Percentiles rank a stretch among this genome's conserved stretches.
These are phyloP conservation scores for Priceomyces fermenticarens DNA, from an alignment of 805 yeast species.

Conservation along the genomic window DNA sequence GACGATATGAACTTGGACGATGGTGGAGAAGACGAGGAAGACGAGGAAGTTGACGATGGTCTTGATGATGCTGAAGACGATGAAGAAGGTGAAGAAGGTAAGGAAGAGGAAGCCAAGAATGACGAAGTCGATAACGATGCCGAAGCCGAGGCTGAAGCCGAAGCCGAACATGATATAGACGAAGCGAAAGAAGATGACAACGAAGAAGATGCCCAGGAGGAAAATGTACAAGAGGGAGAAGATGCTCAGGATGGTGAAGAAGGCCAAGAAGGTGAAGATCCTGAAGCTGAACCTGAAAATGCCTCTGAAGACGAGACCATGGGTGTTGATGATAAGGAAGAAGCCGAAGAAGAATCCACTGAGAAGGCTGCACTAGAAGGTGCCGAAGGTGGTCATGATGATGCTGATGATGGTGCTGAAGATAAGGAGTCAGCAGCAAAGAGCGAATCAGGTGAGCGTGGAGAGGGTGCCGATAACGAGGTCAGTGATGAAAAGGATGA, in stretches of 20 bases:
- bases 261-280: constrained; percentile 19
- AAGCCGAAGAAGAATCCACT: constrained; percentile 38
- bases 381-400: constrained; percentile 50
- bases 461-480: constrained; percentile 59
- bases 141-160: constrained; percentile 23
- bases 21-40: constrained; percentile 51
- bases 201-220: constrained; percentile 22
- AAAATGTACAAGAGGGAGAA: constrained; percentile 18
- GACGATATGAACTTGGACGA: constrained; percentile 88
- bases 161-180: constrained; percentile 13
- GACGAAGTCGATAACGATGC: constrained; percentile 29
- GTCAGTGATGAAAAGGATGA: constrained; percentile 60
- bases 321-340: constrained; percentile 22
- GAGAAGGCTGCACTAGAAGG: constrained; percentile 46
- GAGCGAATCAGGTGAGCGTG: constrained; percentile 58
- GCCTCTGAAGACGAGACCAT: constrained; percentile 34
- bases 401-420: constrained; percentile 40
- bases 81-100: constrained; percentile 30
- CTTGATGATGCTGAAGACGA: constrained; percentile 24
- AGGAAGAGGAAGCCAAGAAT: constrained; percentile 26
- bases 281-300: constrained; percentile 28
- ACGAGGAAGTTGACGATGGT: constrained; percentile 23
- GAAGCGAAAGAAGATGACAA: constrained; percentile 25
- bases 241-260: constrained; percentile 20
- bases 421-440: constrained; percentile 59